A percentile compares a stretch with the other conserved stretches of the same genome.
Evolutionary conservation across 2,329 filamentous ascomycete genomes (phyloP).

Genomic region (Beauveria sp.): DNA sequence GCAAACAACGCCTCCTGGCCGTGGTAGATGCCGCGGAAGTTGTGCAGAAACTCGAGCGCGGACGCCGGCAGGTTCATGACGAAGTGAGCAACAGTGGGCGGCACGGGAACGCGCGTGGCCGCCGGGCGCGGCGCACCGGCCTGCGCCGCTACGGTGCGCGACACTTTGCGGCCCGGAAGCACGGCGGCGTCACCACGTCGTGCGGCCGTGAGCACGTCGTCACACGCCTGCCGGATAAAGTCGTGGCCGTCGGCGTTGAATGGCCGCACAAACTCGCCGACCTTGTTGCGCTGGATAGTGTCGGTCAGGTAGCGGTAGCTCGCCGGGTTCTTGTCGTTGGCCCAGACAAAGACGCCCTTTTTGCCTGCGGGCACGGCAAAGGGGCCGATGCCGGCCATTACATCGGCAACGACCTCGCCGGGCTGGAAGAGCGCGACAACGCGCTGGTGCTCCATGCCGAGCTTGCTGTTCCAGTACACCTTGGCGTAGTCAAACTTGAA

Average conservation of each 20-base stretch:
- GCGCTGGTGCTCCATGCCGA: conserved; percentile 82
- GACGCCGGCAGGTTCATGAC: conserved; percentile 96
- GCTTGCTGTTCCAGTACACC: conserved; percentile 95
- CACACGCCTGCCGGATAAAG: conserved; percentile 69
- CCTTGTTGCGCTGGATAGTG: conserved; percentile 73
- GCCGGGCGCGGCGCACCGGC: conserved; percentile 24
- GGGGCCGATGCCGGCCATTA: conserved; percentile 95
- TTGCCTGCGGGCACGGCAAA: conserved; percentile 90
- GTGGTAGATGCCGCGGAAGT: conserved; percentile 65
- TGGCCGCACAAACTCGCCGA: conserved; percentile 61
- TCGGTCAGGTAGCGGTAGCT: conserved; percentile 66
- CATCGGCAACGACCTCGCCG: conserved; percentile 86
- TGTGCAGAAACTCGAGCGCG: conserved; percentile 72
- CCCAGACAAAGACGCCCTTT: conserved; percentile 87
- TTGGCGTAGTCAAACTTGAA: conserved; percentile 93
- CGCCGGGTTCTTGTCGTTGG: conserved; percentile 93
- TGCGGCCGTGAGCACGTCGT: conserved; percentile 47
- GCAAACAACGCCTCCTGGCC: conserved; percentile 59
- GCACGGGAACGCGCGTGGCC: conserved; percentile 45
- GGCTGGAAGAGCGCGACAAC: conserved; percentile 68
- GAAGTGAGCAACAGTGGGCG: conserved; percentile 79
- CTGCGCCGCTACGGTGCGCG: conserved; percentile 24
- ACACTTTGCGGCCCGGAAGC: conserved; percentile 34
- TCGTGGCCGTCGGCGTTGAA: conserved; percentile 75
- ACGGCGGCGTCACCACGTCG: conserved; percentile 45